A percentile compares a stretch with the other conserved stretches of the same genome.
phyloP scores from a whole-genome alignment of 2,329 filamentous ascomycete species.

The Trichophyton mentagrophytes region DNA sequence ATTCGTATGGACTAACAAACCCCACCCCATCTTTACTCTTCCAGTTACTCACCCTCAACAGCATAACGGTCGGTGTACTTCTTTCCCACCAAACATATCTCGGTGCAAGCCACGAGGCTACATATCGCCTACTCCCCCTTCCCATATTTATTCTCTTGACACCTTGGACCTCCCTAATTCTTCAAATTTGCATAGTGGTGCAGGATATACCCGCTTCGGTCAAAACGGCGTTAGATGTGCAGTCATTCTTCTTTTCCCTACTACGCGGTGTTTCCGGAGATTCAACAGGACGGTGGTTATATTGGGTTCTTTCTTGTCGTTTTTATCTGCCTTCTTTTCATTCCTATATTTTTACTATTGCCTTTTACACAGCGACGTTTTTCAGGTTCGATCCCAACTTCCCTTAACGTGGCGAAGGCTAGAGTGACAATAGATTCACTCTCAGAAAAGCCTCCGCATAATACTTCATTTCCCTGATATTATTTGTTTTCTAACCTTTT shows the following conservation, averaged over 20 bases:
- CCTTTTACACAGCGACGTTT: background rate
- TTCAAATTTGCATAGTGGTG: constrained; percentile 32
- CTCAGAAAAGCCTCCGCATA: background rate
- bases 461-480: background rate
- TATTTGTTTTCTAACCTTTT: background rate
- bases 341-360: background rate
- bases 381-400: background rate
- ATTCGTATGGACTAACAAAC: background rate
- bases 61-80: background rate
- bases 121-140: constrained; percentile 7
- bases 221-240: constrained; percentile 12
- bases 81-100: constrained; percentile 1
- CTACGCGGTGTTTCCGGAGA: background rate
- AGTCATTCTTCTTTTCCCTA: background rate
- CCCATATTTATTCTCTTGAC: constrained; percentile 15
- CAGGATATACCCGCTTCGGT: constrained; percentile 37
- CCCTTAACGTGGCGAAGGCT: background rate
- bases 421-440: background rate
- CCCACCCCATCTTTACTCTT: background rate
- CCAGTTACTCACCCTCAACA: background rate
- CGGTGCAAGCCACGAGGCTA: constrained; percentile 15
- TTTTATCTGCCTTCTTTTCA: constrained; percentile 1
- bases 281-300: constrained; percentile 4
- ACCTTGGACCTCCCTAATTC: constrained; percentile 12
- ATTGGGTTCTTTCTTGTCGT: constrained; percentile 1